Conservation (phyloP, 2,329 filamentous ascomycete species). For the Dothideomycetidae sp. region DNA sequence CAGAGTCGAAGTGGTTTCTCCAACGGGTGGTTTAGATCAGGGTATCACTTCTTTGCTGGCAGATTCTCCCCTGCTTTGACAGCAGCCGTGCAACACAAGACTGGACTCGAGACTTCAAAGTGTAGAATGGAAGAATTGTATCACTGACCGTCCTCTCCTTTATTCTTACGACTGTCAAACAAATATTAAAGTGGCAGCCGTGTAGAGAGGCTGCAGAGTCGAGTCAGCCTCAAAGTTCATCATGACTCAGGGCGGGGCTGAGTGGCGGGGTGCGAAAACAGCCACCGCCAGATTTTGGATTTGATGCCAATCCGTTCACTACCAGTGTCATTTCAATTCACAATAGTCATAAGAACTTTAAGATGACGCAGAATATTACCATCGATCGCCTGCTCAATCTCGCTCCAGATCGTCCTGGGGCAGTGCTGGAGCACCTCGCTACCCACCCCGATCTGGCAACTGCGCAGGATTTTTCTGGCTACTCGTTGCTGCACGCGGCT, state of each 20-base stretch:
- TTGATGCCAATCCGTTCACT: not conserved
- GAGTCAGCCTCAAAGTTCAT: too few species aligned
- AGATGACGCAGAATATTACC: slow-evolving; percentile 20
- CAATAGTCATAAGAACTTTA: not conserved
- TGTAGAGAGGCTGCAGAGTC: too few species aligned
- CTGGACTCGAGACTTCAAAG: too few species aligned
- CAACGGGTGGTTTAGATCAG: too few species aligned
- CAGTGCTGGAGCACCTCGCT: slow-evolving; percentile 60
- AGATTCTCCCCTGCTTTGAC: too few species aligned
- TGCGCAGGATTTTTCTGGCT: slow-evolving; percentile 77
- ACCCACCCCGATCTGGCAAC: slow-evolving; percentile 62
- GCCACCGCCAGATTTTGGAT: not conserved
- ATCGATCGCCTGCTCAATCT: slow-evolving; percentile 37
- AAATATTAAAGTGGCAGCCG: too few species aligned
- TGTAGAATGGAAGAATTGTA: too few species aligned
- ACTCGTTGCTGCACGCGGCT: slow-evolving; percentile 85
- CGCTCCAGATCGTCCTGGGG: slow-evolving; percentile 66
- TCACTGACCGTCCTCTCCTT: too few species aligned
- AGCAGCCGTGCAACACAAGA: too few species aligned
- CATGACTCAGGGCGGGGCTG: not conserved
- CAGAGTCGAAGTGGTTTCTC: too few species aligned
- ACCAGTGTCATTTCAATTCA: not conserved
- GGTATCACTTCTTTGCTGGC: too few species aligned
- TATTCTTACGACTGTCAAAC: too few species aligned
- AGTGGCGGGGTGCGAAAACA: not conserved